Evolutionary conservation across 176 grass and related monocot genomes (phyloP), one percentile per base, ranked within the genome.

Genomic region (Oryza longistaminata): DNA sequence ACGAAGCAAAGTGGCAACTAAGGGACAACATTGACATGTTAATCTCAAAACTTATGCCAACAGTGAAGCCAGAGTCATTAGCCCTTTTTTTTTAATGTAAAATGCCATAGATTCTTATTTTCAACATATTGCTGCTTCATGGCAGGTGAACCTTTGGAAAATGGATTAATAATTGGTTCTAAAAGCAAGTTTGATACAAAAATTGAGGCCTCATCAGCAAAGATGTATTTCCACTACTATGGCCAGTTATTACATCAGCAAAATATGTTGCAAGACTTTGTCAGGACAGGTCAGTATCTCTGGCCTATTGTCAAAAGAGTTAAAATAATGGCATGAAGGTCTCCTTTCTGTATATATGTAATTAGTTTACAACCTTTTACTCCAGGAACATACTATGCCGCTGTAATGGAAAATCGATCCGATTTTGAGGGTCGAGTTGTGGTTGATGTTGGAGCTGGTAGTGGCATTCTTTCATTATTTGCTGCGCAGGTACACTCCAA

Each of bases 241-340:
- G 94, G 97, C 22, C 93, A 99, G 69, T 79, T 99, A 79, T 74
- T 99, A 77, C 97, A 99, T 88, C 97, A 99, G 64, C 97, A 99
- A 88, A 99, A 99, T 79, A 99, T 99, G 97, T 87, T 99, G 79
- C 97, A 99, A 90, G 97, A 99, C 90, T 99, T 95, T 91, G 97
- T 99, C 66, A 96, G 97, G 68, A 99, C 97, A 91, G 97, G 97
- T 96, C 21, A 84, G 34, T 80, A 75, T 76, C 71, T 87, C n/a
- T 67, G 40, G 29, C 9, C 58, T 73, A 22, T 81, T 42, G 61
- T 80, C 21, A 29, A 81, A 81, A 74, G 50, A 12, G 16, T 81
- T 58, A 17, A 66, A 35, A 35, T 35, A n/a, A 84, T 85, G 12
- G 35, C n/a, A 52, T 90, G 12, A 13, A 79, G 69, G 11, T 31